Conservation (phyloP, 108 stramenopile genomes). For the Fistulifera pelliculosa region DNA sequence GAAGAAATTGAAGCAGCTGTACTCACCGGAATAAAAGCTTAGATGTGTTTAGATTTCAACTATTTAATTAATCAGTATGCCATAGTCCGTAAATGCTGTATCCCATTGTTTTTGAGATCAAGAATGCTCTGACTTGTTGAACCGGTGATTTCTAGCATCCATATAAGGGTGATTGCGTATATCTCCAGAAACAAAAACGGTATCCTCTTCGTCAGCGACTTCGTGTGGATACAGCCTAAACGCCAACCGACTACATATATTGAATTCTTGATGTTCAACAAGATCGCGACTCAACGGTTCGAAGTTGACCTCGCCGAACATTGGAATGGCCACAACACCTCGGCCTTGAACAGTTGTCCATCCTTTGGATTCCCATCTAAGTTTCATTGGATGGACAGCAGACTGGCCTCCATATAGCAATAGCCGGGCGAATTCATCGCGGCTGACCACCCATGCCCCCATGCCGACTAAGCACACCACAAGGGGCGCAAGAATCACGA, state of each 20-base stretch:
- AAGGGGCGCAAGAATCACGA: conserved; percentile 64
- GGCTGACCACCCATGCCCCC: conserved; percentile 74
- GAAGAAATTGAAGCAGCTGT: conserved; percentile 35
- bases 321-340: conserved; percentile 68
- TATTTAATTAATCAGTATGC: too few species aligned
- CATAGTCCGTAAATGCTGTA: too few species aligned
- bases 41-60: too few species aligned
- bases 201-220: conserved; percentile 43
- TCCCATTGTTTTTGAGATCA: too few species aligned
- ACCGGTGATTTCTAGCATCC: conserved; percentile 9
- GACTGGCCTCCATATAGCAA: conserved; percentile 76
- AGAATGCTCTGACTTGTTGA: background rate
- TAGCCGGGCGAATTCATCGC: conserved; percentile 74
- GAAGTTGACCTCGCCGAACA: conserved; percentile 83
- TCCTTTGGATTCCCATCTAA: conserved; percentile 59
- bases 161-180: conserved; percentile 36
- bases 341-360: conserved; percentile 75
- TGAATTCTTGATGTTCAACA: background rate
- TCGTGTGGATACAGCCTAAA: conserved; percentile 56
- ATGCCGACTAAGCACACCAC: conserved; percentile 65
- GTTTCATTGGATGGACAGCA: conserved; percentile 60
- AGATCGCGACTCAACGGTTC: conserved; percentile 37
- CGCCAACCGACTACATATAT: conserved; percentile 2
- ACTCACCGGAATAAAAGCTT: background rate
- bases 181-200: conserved; percentile 14